Base-by-base conservation (phyloP, 2,329 filamentous ascomycete genomes). In the Pestalotiopsis fici region DNA sequence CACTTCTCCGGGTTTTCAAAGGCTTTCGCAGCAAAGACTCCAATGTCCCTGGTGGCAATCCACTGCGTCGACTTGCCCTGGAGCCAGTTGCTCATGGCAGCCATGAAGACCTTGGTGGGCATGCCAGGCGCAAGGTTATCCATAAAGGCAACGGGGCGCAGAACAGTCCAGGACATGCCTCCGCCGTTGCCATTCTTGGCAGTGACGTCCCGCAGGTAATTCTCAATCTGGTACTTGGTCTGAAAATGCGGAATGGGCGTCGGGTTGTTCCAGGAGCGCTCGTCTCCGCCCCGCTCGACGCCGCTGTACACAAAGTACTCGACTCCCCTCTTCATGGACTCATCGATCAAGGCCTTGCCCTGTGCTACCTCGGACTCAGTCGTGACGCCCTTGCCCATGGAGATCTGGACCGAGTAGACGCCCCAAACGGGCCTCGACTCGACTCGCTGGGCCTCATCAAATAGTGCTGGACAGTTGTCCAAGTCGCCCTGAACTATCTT, bases 61-160 rank as follows among this genome's bases (percentile, higher is more conserved):
- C 81, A 78, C 66, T 85, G 82, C 62, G 83, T 67, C 6, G 75
- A 72, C 69, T 78, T 82, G 35, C 73, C 65, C 1, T 72, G 75
- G 7, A 80, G 55, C 65, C 74, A 70, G 65, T 78, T 79, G 6
- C 69, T 73, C 64, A 80, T 59, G 4, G 76, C 76, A 1, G 79
- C 72, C 65, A 79, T 23, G 72, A 81, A 81, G n/a, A 81, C 73
- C 62, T 77, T 76, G 62, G 76, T 79, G 4, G 72, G 65, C 64
- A 81, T 75, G 3, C 74, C 77, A 4, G 78, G 77, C 2, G 68
- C 71, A 13, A 81, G 71, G 77, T 86, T 86, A 7, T 91, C 88
- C 80, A 90, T 87, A 78, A 91, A 91, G 1, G 85, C 87, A 0
- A 86, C 85, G 0, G 89, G 89, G 3, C 89, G 83, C 2, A 91